A percentile compares a stretch with the other conserved stretches of the same genome.
phyloP scores from a whole-genome alignment of 1,284 basidiomycete genomes.

The Tilletia walkeri region DNA sequence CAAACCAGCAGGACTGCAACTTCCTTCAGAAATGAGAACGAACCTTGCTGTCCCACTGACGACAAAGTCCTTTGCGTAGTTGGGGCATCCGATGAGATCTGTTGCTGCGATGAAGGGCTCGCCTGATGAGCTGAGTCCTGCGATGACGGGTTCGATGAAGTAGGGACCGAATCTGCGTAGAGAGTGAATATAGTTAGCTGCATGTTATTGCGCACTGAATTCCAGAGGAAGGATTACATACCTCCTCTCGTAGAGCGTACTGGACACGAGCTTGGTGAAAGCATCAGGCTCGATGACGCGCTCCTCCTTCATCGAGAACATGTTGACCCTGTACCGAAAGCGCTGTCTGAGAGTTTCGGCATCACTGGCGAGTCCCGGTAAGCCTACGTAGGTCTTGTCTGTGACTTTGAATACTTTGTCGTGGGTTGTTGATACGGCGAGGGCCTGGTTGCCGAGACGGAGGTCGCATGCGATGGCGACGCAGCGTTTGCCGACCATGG shows the following conservation, averaged over 20 bases:
- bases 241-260: constrained; percentile 92
- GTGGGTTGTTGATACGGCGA: constrained; percentile 87
- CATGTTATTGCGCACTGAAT: no score
- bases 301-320: constrained; percentile 99
- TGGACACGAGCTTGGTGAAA: constrained; percentile 91
- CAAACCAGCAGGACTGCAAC: background rate
- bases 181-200: background rate
- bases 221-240: background rate
- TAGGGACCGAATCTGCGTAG: constrained; percentile 75
- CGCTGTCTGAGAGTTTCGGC: constrained; percentile 74
- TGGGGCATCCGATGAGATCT: constrained; percentile 93
- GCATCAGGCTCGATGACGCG: constrained; percentile 93
- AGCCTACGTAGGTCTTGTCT: constrained; percentile 85
- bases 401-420: constrained; percentile 95
- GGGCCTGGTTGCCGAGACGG: constrained; percentile 82
- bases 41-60: constrained; percentile 82
- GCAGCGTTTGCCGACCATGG: constrained; percentile 98
- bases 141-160: constrained; percentile 95
- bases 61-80: constrained; percentile 94
- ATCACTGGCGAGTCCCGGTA: constrained; percentile 90
- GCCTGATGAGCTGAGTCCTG: constrained; percentile 73
- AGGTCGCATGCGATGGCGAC: constrained; percentile 97
- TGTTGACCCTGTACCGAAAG: constrained; percentile 84
- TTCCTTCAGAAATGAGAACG: background rate
- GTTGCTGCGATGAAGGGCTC: constrained; percentile 95